Percentiles rank a stretch among this genome's conserved stretches.
These are phyloP conservation scores for Phytopythium cucurbitacearum DNA, from an alignment of 352 stramenopile genomes.

Conservation along the genomic window DNA sequence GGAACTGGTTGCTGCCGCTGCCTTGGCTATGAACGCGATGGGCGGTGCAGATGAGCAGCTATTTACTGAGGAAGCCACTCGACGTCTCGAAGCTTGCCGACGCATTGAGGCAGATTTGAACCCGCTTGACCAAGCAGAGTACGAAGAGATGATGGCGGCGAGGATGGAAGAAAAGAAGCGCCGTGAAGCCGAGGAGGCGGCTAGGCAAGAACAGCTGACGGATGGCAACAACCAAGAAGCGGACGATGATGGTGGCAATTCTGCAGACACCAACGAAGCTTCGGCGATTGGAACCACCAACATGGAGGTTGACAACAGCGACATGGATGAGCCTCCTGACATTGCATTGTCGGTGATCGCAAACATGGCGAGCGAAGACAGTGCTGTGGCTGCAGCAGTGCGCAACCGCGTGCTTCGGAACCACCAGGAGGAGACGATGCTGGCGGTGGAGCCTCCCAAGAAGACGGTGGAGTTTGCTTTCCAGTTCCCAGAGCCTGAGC, in stretches of 20 bases:
- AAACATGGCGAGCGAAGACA: slow-evolving; percentile 86
- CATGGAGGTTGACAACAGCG: slow-evolving; percentile 84
- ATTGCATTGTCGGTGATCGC: slow-evolving; percentile 80
- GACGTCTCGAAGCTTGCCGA: slow-evolving; percentile 46
- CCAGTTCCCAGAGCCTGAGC: slow-evolving; percentile 57
- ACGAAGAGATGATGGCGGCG: slow-evolving; percentile 43
- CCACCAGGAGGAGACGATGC: slow-evolving; percentile 17
- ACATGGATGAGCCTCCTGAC: slow-evolving; percentile 68
- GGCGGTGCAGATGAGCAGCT: slow-evolving; percentile 41
- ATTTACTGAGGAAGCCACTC: slow-evolving; percentile 37
- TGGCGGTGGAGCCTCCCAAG: slow-evolving; percentile 11
- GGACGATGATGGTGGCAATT: slow-evolving; percentile 18
- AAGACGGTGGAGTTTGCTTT: slow-evolving; percentile 52
- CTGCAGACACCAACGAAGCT: slow-evolving; percentile 12
- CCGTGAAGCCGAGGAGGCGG: slow-evolving; percentile 41
- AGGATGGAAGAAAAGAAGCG: slow-evolving; percentile 39
- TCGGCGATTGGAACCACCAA: slow-evolving; percentile 23
- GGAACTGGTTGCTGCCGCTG: slow-evolving; percentile 73
- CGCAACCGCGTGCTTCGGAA: slow-evolving; percentile 27
- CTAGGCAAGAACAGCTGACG: slow-evolving; percentile 35
- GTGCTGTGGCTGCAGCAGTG: slow-evolving; percentile 41
- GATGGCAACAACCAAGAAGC: slow-evolving; percentile 28
- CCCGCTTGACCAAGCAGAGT: slow-evolving; percentile 62
- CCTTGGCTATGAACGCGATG: slow-evolving; percentile 53
- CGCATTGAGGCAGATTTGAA: slow-evolving; percentile 63